phyloP scores from a whole-genome alignment of 108 stramenopile species.

The Nitzschia sp. region DNA sequence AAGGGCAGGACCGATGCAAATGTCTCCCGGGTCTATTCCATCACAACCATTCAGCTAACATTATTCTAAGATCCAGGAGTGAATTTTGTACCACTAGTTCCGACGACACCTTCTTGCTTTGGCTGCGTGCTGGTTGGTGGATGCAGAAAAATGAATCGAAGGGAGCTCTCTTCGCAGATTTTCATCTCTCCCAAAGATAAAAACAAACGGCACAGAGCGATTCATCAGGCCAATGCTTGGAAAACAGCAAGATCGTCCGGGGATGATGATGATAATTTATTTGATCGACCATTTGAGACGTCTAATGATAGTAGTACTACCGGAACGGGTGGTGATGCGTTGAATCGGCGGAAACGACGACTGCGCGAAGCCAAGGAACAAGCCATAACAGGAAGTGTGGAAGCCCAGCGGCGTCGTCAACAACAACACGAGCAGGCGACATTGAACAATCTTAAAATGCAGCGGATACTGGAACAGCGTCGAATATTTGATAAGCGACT shows the following conservation, averaged over 20 bases:
- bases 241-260: neutral
- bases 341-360: neutral
- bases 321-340: no score
- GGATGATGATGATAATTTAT: neutral
- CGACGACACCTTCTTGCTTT: no score
- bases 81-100: no score
- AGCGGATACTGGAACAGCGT: neutral
- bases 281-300: no score
- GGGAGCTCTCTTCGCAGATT: slow-evolving; percentile 3
- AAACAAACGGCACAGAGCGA: neutral
- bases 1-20: no score
- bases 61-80: no score
- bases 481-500: neutral
- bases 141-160: slow-evolving; percentile 14
- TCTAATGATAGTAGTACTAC: no score
- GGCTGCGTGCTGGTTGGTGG: no score
- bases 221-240: neutral
- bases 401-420: neutral
- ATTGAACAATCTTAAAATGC: neutral
- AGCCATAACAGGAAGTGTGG: neutral
- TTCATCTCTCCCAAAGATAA: neutral
- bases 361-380: slow-evolving; percentile 1
- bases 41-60: no score
- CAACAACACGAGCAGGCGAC: neutral
- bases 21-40: no score